Base-by-base conservation (phyloP, 257 asterid genomes). In the Coffea eugenioides region DNA sequence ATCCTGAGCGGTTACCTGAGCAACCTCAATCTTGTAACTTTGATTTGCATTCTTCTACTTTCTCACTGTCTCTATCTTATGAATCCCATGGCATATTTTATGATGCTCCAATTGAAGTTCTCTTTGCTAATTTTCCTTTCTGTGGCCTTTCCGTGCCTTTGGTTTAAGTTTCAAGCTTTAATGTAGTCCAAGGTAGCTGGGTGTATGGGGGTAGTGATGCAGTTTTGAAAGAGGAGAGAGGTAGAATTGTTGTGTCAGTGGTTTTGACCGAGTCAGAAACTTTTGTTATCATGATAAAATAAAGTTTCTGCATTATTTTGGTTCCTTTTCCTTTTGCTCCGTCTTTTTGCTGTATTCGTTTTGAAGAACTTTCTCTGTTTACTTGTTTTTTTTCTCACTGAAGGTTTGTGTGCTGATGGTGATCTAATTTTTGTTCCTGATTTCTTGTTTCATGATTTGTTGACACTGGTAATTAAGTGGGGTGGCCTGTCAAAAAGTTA, bases 1-100 rank as follows among this genome's bases (percentile, higher is more conserved):
- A 83, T 79, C 76, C 93, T 91, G 93, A 91, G 93, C 91, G 91
- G 92, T 89, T 91, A 91, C 88, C 96, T 84, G 85, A 81, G 83
- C 88, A 81, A 77, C 84, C 73, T 71, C 64, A 66, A 8, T 57
- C 5, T 56, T n/a, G 5, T 68, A 34, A 34, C 68, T 69, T 78
- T 78, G 14, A 27, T 1, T 59, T 61, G 56, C 25, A 9, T 1
- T 41, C 11, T 23, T n/a, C 69, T 51, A 39, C 16, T 27, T 13
- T 1, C 12, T 23, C 65, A 65, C 31, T 78, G 10, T 43, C 25
- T 21, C 8, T 10, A 3, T 72, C 45, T 72, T n/a, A 21, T 39
- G 73, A 48, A 27, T 48, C 10, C n/a, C 51, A 3, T 45, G 59
- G n/a, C 46, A 11, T 6, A n/a, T 71, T 18, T 71, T 6, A 13